phyloP scores from a whole-genome alignment of 345 rosid species.

The Microcos paniculata region DNA sequence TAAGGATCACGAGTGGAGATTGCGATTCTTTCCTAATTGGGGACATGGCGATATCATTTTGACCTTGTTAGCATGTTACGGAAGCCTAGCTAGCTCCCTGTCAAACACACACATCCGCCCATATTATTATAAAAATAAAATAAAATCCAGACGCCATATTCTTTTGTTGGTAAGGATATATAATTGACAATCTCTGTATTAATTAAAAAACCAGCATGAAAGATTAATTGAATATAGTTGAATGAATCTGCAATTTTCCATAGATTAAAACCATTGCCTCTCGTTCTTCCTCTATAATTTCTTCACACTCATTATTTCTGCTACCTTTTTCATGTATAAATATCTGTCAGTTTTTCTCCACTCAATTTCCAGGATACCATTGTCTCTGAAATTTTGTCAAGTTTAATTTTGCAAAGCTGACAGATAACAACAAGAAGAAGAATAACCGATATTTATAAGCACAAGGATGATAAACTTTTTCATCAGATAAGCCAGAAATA shows the following conservation, averaged over 20 bases:
- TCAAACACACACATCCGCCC: not conserved
- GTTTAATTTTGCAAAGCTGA: not conserved
- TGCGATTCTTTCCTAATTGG: not conserved
- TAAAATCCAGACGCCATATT: too few species aligned
- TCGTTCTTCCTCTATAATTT: too few species aligned
- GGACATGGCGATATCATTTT: not conserved
- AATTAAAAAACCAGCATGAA: not conserved
- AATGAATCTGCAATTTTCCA: not conserved
- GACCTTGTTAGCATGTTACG: not conserved
- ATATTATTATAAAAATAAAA: too few species aligned
- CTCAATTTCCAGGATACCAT: not conserved
- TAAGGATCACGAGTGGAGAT: not conserved
- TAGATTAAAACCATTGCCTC: too few species aligned
- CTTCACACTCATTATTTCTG: too few species aligned
- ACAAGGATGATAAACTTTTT: too few species aligned
- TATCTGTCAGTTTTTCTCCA: too few species aligned
- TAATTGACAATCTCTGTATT: not conserved
- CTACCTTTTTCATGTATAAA: too few species aligned
- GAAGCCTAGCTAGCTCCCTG: not conserved
- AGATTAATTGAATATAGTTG: too few species aligned
- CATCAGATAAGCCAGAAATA: too few species aligned
- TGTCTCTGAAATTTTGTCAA: not conserved
- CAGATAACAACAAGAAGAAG: not conserved
- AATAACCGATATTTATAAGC: not conserved
- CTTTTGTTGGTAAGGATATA: not conserved